Evolutionary conservation across 2,329 filamentous ascomycete species (phyloP).

Genomic region (Colletotrichum sp.): DNA sequence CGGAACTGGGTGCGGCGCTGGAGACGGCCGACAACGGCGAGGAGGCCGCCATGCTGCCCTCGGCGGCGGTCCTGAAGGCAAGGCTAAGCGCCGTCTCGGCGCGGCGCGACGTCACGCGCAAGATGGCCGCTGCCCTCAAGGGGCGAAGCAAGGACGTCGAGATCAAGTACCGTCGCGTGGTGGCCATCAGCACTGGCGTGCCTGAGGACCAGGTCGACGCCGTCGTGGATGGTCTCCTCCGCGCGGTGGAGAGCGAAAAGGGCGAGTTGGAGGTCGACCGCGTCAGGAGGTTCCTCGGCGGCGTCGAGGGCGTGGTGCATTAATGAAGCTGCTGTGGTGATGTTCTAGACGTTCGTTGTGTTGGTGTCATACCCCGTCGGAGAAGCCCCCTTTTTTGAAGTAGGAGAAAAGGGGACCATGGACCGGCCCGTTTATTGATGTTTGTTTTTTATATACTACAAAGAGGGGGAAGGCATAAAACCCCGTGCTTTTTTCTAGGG

Average conservation of each 20-base stretch:
- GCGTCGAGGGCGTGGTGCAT: conserved; percentile 70
- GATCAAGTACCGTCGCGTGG: conserved; percentile 85
- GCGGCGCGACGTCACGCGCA: conserved; percentile 71
- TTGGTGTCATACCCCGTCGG: conserved; percentile 10
- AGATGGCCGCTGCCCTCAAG: conserved; percentile 73
- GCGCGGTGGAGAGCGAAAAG: conserved; percentile 88
- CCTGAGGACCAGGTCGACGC: conserved; percentile 80
- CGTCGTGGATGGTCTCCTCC: conserved; percentile 78
- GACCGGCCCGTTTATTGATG: neutral
- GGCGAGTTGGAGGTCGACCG: conserved; percentile 77
- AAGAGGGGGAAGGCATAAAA: neutral
- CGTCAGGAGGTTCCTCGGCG: conserved; percentile 79
- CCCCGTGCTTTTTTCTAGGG: neutral
- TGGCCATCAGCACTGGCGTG: conserved; percentile 84
- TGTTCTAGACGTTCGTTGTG: neutral
- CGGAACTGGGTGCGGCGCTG: conserved; percentile 54
- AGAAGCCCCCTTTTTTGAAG: neutral
- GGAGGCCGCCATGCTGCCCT: conserved; percentile 56
- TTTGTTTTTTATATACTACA: neutral
- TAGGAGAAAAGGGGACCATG: neutral
- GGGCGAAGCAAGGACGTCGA: conserved; percentile 84
- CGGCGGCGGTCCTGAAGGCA: conserved; percentile 66
- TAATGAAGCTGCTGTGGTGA: conserved; percentile 20
- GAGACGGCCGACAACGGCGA: conserved; percentile 37
- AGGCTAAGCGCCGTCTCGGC: conserved; percentile 72